Percentiles rank a stretch among this genome's conserved stretches.
Evolutionary conservation across 2,329 filamentous ascomycete genomes (phyloP).

Genomic region (Aspergillus unguis): DNA sequence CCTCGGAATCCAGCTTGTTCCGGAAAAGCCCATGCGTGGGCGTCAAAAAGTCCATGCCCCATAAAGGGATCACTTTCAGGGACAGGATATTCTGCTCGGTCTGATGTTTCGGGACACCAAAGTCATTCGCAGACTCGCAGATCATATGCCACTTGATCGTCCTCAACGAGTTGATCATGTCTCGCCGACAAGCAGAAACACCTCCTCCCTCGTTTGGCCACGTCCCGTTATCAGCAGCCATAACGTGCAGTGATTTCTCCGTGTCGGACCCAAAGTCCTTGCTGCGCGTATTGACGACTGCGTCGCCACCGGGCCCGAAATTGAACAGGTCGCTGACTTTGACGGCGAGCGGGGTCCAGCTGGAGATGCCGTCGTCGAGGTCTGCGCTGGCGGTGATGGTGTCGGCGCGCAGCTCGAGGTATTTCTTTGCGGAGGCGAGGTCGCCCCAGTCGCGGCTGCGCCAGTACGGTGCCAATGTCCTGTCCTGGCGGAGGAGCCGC

Average conservation of each 20-base stretch:
- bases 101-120: constrained; percentile 54
- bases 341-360: constrained; percentile 52
- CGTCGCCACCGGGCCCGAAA: constrained; percentile 53
- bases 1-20: constrained; percentile 52
- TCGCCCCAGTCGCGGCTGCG: constrained; percentile 43
- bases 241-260: constrained; percentile 48
- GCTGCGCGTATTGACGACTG: constrained; percentile 50
- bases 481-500: constrained; percentile 47
- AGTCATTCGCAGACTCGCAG: constrained; percentile 55
- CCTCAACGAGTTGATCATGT: constrained; percentile 53
- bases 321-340: constrained; percentile 52
- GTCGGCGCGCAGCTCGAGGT: constrained; percentile 47
- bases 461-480: constrained; percentile 48
- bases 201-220: constrained; percentile 55
- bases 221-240: constrained; percentile 53
- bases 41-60: constrained; percentile 53
- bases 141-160: constrained; percentile 56
- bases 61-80: constrained; percentile 53
- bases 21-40: constrained; percentile 55
- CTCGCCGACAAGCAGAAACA: constrained; percentile 54
- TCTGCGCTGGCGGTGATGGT: constrained; percentile 52
- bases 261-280: constrained; percentile 50
- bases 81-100: constrained; percentile 56
- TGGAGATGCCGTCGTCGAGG: constrained; percentile 50
- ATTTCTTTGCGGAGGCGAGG: constrained; percentile 43